Percentiles rank a stretch among this genome's conserved stretches.
Evolutionary conservation across 305 asterid genomes (phyloP).

Genomic region (Lippia alba): DNA sequence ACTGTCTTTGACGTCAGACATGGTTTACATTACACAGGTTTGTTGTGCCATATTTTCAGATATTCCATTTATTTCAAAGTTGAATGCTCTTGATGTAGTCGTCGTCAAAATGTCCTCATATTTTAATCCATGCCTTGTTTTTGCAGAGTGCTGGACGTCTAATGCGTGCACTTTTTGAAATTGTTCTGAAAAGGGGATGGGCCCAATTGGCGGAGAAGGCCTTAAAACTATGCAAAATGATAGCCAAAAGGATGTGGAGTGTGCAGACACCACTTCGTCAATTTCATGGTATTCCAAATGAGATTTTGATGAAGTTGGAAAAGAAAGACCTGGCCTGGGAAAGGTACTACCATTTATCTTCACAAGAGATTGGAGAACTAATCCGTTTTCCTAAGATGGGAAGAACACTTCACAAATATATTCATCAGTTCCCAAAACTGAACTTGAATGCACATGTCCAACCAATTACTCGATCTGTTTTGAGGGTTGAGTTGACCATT

Average conservation of each 20-base stretch:
- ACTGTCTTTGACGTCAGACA: constrained; percentile 87
- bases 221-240: constrained; percentile 90
- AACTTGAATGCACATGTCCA: constrained; percentile 90
- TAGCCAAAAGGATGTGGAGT: constrained; percentile 94
- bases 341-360: constrained; percentile 86
- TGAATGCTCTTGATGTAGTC: constrained; percentile 1
- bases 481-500: constrained; percentile 82
- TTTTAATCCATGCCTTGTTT: constrained; percentile 22
- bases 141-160: constrained; percentile 95
- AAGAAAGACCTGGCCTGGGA: constrained; percentile 96
- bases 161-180: constrained; percentile 93
- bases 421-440: constrained; percentile 95
- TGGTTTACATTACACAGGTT: constrained; percentile 95
- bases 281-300: constrained; percentile 86
- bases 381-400: constrained; percentile 84
- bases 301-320: constrained; percentile 83
- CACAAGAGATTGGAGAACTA: constrained; percentile 92
- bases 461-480: constrained; percentile 88
- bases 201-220: constrained; percentile 91
- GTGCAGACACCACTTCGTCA: constrained; percentile 99
- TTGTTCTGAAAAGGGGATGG: constrained; percentile 89
- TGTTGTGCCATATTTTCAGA: constrained; percentile 14
- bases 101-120: neutral
- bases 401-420: constrained; percentile 72
- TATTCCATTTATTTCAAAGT: constrained; percentile 15